A percentile compares a stretch with the other conserved stretches of the same genome.
These are phyloP conservation scores for Dactylonectria macrodidyma DNA, from an alignment of 2,329 filamentous ascomycete genomes.

Conservation along the genomic window DNA sequence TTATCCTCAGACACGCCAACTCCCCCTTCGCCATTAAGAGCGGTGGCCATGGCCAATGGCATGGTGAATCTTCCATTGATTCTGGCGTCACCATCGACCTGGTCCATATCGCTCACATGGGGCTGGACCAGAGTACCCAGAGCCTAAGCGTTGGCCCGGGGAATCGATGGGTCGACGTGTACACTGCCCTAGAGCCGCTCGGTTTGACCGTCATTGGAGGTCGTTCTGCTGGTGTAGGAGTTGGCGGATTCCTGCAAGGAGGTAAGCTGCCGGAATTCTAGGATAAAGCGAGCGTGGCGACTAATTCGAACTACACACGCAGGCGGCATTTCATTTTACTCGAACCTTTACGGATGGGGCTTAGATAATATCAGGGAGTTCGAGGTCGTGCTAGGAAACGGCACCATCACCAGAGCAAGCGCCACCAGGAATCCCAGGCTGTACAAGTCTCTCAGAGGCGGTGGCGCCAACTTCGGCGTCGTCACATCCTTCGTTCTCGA, in stretches of 20 bases:
- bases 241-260: constrained; percentile 49
- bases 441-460: constrained; percentile 59
- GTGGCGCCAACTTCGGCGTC: constrained; percentile 59
- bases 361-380: constrained; percentile 56
- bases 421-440: constrained; percentile 52
- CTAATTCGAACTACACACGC: background rate
- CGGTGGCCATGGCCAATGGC: constrained; percentile 58
- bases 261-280: constrained; percentile 4
- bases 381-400: constrained; percentile 57
- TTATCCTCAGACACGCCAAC: background rate
- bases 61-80: constrained; percentile 52
- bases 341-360: constrained; percentile 30
- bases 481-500: constrained; percentile 42
- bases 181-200: constrained; percentile 49
- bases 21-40: constrained; percentile 43
- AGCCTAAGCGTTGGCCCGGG: constrained; percentile 47
- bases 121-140: background rate
- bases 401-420: constrained; percentile 55
- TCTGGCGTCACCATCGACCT: constrained; percentile 51
- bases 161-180: constrained; percentile 54
- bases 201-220: constrained; percentile 53
- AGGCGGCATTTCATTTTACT: constrained; percentile 11
- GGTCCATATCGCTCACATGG: background rate
- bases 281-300: no score
- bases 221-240: constrained; percentile 53